These are phyloP conservation scores for Nitzschia sp. DNA, from an alignment of 108 stramenopile species.

Conservation along the genomic window DNA sequence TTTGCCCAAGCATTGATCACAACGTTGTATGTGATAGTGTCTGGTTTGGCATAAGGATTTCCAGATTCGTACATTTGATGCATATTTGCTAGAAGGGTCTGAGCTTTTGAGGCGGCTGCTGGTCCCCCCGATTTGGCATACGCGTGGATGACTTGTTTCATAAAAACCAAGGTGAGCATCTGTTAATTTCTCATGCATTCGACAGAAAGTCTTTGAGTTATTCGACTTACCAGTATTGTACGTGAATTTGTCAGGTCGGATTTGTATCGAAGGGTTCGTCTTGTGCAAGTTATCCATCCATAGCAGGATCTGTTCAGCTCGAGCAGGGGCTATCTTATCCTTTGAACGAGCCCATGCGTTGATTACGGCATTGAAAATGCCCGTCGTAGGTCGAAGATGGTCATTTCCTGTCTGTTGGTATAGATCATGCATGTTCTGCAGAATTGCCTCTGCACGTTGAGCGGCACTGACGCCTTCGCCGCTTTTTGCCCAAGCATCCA, in stretches of 20 bases:
- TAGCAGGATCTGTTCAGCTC: slow-evolving; percentile 79
- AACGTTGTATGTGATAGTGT: slow-evolving; percentile 84
- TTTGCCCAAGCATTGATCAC: slow-evolving; percentile 87
- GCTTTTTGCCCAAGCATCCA: slow-evolving; percentile 89
- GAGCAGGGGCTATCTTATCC: slow-evolving; percentile 70
- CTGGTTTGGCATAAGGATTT: slow-evolving; percentile 70
- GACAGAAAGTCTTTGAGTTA: slow-evolving; percentile 45
- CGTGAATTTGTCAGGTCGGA: slow-evolving; percentile 81
- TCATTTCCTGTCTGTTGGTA: slow-evolving; percentile 63
- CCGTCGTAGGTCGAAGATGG: slow-evolving; percentile 72
- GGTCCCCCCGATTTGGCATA: slow-evolving; percentile 55
- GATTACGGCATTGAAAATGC: slow-evolving; percentile 84
- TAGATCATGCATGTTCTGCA: slow-evolving; percentile 73
- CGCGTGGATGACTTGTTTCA: slow-evolving; percentile 73
- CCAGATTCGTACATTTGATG: slow-evolving; percentile 69
- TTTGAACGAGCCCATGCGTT: slow-evolving; percentile 84
- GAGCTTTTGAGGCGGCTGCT: slow-evolving; percentile 77
- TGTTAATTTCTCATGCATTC: slow-evolving; percentile 35
- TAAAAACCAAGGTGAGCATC: slow-evolving; percentile 15
- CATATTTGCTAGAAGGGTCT: slow-evolving; percentile 74
- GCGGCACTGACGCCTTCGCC: slow-evolving; percentile 75
- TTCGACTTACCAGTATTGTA: slow-evolving; percentile 61
- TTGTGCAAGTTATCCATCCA: slow-evolving; percentile 79
- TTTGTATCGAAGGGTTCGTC: slow-evolving; percentile 40
- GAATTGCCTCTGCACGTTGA: slow-evolving; percentile 73